Conservation (phyloP, 148 eudicot genomes). For the Oxyria digyna region DNA sequence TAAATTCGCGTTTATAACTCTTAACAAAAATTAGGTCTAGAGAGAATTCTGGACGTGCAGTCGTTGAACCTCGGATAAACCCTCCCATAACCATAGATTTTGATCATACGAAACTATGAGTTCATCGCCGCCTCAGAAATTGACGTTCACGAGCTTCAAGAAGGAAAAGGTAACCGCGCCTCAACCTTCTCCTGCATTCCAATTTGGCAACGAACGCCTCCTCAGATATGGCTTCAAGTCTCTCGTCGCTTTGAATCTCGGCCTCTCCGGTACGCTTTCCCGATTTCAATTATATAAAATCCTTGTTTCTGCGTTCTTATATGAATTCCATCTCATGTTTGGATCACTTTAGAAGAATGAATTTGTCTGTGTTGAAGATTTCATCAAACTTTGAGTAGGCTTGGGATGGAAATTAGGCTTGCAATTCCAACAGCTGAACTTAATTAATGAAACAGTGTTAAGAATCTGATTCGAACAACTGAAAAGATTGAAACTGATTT, state of each 20-base stretch:
- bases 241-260: background rate
- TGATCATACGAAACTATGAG: background rate
- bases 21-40: no score
- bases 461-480: background rate
- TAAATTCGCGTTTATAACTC: no score
- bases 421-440: background rate
- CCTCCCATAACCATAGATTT: background rate
- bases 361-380: background rate
- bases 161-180: background rate
- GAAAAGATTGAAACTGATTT: background rate
- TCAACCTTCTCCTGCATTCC: background rate
- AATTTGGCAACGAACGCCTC: background rate
- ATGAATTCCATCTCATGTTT: background rate
- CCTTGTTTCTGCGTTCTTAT: background rate
- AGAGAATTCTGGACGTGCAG: background rate
- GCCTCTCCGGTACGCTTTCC: conserved; percentile 1
- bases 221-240: background rate
- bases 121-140: background rate
- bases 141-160: background rate
- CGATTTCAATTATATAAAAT: background rate
- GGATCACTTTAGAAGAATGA: background rate
- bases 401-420: background rate
- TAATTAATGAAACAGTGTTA: no score
- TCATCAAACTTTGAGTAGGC: background rate
- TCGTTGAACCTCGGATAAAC: background rate